Conservation (phyloP, 2,329 filamentous ascomycete genomes). For the Clonostachys sp. region DNA sequence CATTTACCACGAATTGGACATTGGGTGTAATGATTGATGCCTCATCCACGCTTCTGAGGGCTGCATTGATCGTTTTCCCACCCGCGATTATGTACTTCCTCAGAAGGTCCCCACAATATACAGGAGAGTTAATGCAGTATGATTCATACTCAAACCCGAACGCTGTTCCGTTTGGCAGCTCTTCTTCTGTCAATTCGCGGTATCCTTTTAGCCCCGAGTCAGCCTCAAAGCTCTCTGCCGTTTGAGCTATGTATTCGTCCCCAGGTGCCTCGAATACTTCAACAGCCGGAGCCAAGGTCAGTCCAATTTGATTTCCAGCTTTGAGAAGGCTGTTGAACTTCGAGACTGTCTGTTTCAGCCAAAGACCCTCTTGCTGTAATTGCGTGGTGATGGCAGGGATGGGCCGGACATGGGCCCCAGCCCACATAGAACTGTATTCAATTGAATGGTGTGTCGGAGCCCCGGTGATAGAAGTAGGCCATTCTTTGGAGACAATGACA, state of each 20-base stretch:
- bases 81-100: too few relatives aligned
- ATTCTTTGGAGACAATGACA: constrained; percentile 22
- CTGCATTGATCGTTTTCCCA: too few relatives aligned
- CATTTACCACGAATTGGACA: too few relatives aligned
- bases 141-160: constrained; percentile 32
- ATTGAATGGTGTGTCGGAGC: constrained; percentile 17
- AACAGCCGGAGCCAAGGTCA: constrained; percentile 42
- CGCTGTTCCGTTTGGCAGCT: constrained; percentile 33
- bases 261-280: constrained; percentile 45
- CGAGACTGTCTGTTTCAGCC: constrained; percentile 18
- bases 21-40: too few relatives aligned
- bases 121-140: too few relatives aligned
- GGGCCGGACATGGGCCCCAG: constrained; percentile 50
- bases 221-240: constrained; percentile 12
- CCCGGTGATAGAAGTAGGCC: constrained; percentile 24
- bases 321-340: constrained; percentile 14
- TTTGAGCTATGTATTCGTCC: constrained; percentile 26
- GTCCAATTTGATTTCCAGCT: constrained; percentile 27
- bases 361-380: constrained; percentile 19
- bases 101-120: too few relatives aligned
- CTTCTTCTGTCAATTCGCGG: constrained; percentile 16
- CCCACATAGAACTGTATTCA: constrained; percentile 54
- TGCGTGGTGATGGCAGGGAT: constrained; percentile 31
- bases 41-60: too few relatives aligned
- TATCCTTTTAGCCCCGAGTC: constrained; percentile 20